A percentile compares a stretch with the other conserved stretches of the same genome.
Evolutionary conservation across 1,284 basidiomycete genomes (phyloP).

Genomic region (Leucoagaricus sp.): DNA sequence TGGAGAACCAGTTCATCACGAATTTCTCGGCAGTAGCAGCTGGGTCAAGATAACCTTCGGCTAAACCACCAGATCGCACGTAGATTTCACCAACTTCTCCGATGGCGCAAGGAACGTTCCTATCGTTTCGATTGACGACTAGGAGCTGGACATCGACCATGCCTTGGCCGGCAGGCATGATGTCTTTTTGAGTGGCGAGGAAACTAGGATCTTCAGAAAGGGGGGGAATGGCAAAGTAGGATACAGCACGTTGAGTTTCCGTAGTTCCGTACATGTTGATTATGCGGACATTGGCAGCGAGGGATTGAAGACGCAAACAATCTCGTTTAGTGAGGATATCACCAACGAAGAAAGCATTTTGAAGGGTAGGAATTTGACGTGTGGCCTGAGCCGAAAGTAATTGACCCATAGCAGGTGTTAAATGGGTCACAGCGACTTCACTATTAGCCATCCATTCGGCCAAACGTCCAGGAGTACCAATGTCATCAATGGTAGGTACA

Average conservation of each 20-base stretch:
- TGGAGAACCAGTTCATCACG: constrained; percentile 89
- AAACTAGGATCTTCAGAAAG: constrained; percentile 87
- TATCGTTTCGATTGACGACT: constrained; percentile 94
- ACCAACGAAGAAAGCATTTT: constrained; percentile 98
- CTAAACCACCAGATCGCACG: constrained; percentile 93
- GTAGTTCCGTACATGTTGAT: constrained; percentile 99
- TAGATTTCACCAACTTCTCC: constrained; percentile 99
- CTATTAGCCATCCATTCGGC: constrained; percentile 99
- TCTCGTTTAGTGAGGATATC: constrained; percentile 99
- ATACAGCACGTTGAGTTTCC: constrained; percentile 98
- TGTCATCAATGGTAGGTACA: constrained; percentile 97
- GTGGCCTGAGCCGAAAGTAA: constrained; percentile 96
- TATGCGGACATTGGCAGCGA: constrained; percentile 91
- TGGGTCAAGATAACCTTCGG: constrained; percentile 92
- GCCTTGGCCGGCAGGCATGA: constrained; percentile 97
- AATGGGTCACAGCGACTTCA: constrained; percentile 90
- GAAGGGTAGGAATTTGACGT: constrained; percentile 83
- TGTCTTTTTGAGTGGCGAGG: constrained; percentile 94
- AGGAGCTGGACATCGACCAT: constrained; percentile 99
- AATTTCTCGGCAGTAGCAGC: constrained; percentile 91
- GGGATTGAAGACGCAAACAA: constrained; percentile 91
- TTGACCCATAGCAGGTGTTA: constrained; percentile 99
- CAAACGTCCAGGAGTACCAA: constrained; percentile 94
- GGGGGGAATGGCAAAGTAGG: constrained; percentile 93
- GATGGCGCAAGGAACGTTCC: constrained; percentile 87